Evolutionary conservation across 164 flowering plant genomes (phyloP).

Genomic region (Magnolia officinalis): DNA sequence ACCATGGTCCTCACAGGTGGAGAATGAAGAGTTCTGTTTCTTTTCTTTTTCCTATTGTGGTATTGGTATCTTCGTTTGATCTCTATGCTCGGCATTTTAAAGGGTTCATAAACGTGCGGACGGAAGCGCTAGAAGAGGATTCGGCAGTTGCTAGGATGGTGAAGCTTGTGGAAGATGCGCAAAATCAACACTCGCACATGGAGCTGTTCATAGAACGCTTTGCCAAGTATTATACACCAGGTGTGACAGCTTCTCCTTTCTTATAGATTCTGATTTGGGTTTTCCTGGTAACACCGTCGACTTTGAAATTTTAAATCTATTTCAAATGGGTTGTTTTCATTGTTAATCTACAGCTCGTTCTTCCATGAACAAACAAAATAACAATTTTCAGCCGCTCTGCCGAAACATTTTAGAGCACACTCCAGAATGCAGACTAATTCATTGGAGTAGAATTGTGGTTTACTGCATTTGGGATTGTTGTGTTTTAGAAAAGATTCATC

Average conservation of each 20-base stretch:
- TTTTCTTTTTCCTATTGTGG: not conserved
- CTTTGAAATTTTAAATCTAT: too few relatives aligned
- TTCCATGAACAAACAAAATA: too few relatives aligned
- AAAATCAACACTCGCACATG: not conserved
- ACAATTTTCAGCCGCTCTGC: too few relatives aligned
- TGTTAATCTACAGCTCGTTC: too few relatives aligned
- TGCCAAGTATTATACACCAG: conserved; percentile 2
- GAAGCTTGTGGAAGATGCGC: conserved; percentile 1
- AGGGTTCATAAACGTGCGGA: not conserved
- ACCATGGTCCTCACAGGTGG: not conserved
- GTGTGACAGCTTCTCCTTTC: not conserved
- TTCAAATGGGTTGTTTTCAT: too few relatives aligned
- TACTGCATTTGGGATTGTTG: not conserved
- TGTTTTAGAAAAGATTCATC: not conserved
- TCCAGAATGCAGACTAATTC: too few relatives aligned
- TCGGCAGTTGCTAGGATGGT: not conserved
- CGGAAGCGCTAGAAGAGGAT: not conserved
- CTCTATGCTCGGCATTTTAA: not conserved
- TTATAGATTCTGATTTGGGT: too few relatives aligned
- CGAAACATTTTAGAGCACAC: too few relatives aligned
- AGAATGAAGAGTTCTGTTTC: not conserved
- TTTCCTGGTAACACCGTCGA: too few relatives aligned
- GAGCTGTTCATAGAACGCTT: not conserved
- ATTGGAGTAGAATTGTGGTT: not conserved
- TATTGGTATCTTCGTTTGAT: not conserved